Conservation (phyloP, 2,329 filamentous ascomycete species). For the Aureobasidium sp. region DNA sequence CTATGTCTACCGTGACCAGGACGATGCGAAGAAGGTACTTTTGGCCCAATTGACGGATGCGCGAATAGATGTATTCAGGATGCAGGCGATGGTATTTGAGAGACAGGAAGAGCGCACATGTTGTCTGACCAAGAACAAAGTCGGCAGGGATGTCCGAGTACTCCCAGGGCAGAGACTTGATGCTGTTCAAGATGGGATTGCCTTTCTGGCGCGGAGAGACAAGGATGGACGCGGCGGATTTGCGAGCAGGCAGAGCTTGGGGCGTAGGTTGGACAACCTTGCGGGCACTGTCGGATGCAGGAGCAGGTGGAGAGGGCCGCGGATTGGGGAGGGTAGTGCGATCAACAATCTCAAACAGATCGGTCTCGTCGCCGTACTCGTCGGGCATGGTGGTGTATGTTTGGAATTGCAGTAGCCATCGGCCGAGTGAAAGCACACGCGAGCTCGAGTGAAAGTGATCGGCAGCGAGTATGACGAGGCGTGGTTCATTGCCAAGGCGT, state of each 20-base stretch:
- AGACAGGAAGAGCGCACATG: conserved; percentile 84
- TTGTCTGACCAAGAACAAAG: conserved; percentile 78
- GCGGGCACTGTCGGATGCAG: neutral
- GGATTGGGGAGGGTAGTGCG: conserved; percentile 29
- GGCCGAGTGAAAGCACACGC: neutral
- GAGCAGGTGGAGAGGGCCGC: neutral
- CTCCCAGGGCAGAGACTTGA: conserved; percentile 83
- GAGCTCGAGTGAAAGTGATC: neutral
- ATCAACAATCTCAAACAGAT: conserved; percentile 27
- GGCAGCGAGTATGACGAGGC: neutral
- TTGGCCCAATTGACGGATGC: conserved; percentile 74
- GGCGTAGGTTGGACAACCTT: conserved; percentile 81
- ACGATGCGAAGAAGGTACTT: conserved; percentile 82
- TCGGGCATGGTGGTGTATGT: conserved; percentile 32
- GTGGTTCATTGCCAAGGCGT: neutral
- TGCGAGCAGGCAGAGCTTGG: conserved; percentile 63
- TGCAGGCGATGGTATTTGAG: conserved; percentile 96
- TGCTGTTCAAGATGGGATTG: conserved; percentile 78
- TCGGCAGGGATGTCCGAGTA: conserved; percentile 95
- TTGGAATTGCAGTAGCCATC: neutral
- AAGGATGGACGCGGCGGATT: conserved; percentile 67
- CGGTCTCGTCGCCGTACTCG: conserved; percentile 37
- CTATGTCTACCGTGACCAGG: conserved; percentile 87
- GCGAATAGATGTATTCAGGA: conserved; percentile 94
- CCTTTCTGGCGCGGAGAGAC: conserved; percentile 91